A percentile compares a stretch with the other conserved stretches of the same genome.
These are phyloP conservation scores for Penicillium hesseltinei DNA, from an alignment of 2,329 filamentous ascomycete genomes.

Conservation along the genomic window DNA sequence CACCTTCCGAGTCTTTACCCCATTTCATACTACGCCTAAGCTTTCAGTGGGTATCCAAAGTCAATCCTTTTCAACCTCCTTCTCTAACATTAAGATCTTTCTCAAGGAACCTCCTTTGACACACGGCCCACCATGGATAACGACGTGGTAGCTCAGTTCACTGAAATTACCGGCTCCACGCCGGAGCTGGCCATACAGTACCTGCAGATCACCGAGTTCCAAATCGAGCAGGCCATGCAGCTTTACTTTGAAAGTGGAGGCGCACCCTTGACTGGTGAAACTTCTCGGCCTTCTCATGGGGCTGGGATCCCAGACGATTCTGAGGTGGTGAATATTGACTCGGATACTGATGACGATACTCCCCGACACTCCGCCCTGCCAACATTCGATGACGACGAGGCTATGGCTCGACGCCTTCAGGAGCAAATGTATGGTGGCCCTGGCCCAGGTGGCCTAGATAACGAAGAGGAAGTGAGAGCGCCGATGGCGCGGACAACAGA, in stretches of 20 bases:
- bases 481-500: conserved; percentile 90
- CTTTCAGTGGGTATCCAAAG: background rate
- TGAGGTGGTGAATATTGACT: conserved; percentile 72
- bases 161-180: conserved; percentile 73
- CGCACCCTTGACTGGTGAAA: conserved; percentile 52
- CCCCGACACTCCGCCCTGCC: conserved; percentile 43
- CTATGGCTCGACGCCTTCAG: conserved; percentile 86
- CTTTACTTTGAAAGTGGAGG: conserved; percentile 90
- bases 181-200: conserved; percentile 76
- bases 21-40: conserved; percentile 5
- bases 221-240: conserved; percentile 80
- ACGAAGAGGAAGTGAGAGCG: conserved; percentile 69
- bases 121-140: conserved; percentile 59
- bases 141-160: conserved; percentile 70
- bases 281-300: conserved; percentile 29
- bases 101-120: background rate
- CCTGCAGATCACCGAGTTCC: conserved; percentile 77
- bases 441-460: conserved; percentile 33
- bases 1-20: conserved; percentile 4
- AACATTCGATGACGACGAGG: conserved; percentile 82
- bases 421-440: conserved; percentile 76
- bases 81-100: conserved; percentile 2
- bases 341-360: conserved; percentile 73
- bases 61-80: background rate
- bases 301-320: conserved; percentile 53